Base-by-base conservation (phyloP, 495 filamentous ascomycete species). In the Aspergillus carlsbadensis region DNA sequence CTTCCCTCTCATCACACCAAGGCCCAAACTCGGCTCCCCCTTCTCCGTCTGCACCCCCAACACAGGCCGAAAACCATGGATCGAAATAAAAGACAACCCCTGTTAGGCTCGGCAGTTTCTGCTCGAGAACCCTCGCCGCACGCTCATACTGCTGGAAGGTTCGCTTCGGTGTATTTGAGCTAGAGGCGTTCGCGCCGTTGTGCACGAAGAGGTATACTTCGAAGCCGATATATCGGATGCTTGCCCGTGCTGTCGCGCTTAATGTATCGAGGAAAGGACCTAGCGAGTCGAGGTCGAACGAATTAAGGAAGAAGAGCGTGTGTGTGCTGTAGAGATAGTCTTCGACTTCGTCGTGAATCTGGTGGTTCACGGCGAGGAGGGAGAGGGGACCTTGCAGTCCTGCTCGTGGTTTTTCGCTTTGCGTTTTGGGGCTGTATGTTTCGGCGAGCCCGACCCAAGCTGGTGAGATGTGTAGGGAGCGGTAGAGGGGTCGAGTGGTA, bases 141-240 rank as follows among this genome's bases (percentile, higher is more conserved):
- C 41, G 49, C 40, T 70, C 66, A 48, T 76, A 76, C 57, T 73
- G 62, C 29, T 53, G 64, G 24, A 72, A 47, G 1, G 66, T 62
- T 1, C 71, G 69, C 46, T 76, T 76, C n/a, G 71, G 69, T 21
- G 70, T 66, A 8, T 65, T 20, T 10, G 4, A 10, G 5, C n/a
- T n/a, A n/a, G n/a, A n/a, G n/a, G n/a, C n/a, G n/a, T 21, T 24
- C 1, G 29, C 45, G 6, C 10, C 21, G 10, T 34, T 34, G 39
- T 76, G 72, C 13, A 76, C 72, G 58, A 76, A 76, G 58, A 76
- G 68, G 55, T 66, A 70, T 14, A 76, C 43, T 60, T 76, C 73
- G 40, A 76, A 76, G 17, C 73, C 73, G 24, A 76, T 69, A 58
- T 67, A 70, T 36, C 67, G 72, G 55, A 77, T 70, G 15, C 64